phyloP scores from a whole-genome alignment of 768 basidiomycete genomes.

The Saitozyma podzolica region DNA sequence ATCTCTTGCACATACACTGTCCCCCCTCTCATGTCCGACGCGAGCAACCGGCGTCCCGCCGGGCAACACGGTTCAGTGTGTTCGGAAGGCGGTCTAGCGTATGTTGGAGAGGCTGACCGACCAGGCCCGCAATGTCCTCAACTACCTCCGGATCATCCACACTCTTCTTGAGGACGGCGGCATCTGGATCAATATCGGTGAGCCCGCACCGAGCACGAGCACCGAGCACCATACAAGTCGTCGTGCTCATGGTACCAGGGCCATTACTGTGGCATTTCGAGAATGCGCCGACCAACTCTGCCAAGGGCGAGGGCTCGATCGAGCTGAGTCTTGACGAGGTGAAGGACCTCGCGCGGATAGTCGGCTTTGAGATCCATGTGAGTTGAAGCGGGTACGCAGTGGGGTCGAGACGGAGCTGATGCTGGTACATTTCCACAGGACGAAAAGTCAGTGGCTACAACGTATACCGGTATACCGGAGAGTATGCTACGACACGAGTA shows the following conservation, averaged over 20 bases:
- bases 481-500: slow-evolving; percentile 85
- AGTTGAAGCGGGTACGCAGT: slow-evolving; percentile 38
- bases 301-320: slow-evolving; percentile 69
- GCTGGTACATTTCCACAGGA: slow-evolving; percentile 58
- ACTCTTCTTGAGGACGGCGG: slow-evolving; percentile 79
- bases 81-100: too few relatives aligned
- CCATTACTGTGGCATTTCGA: slow-evolving; percentile 98
- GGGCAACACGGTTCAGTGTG: too few relatives aligned
- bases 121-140: slow-evolving; percentile 87
- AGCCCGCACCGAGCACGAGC: slow-evolving; percentile 13
- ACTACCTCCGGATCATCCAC: slow-evolving; percentile 84
- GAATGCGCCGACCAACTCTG: slow-evolving; percentile 63
- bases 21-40: too few relatives aligned
- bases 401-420: neutral
- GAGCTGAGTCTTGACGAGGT: slow-evolving; percentile 90
- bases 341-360: slow-evolving; percentile 66
- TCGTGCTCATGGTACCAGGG: slow-evolving; percentile 55
- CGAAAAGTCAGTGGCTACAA: slow-evolving; percentile 74
- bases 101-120: slow-evolving; percentile 1
- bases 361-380: slow-evolving; percentile 83
- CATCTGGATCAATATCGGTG: slow-evolving; percentile 87
- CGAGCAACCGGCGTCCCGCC: too few relatives aligned
- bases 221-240: neutral
- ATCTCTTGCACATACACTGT: too few relatives aligned
- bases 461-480: slow-evolving; percentile 78